Percentiles rank a stretch among this genome's conserved stretches.
Evolutionary conservation across 176 grass and related monocot genomes (phyloP).

Genomic region (Musa acuminata): DNA sequence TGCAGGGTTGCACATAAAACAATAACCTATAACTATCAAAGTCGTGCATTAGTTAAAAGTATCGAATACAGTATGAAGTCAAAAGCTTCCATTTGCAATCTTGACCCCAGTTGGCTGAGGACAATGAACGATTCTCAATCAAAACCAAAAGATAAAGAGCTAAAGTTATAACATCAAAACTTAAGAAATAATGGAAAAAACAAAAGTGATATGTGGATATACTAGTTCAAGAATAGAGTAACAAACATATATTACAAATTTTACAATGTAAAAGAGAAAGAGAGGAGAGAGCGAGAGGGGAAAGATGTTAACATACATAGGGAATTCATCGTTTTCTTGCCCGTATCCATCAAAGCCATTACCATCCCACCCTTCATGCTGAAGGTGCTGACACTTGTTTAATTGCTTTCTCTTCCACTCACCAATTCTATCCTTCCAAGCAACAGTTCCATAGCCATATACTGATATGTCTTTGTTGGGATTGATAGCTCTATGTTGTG

Average conservation of each 20-base stretch:
- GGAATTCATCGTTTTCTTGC: conserved; percentile 30
- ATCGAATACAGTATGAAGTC: background rate
- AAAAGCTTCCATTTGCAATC: background rate
- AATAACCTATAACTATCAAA: background rate
- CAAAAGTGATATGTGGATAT: background rate
- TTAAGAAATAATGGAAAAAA: background rate
- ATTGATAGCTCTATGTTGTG: conserved; percentile 31
- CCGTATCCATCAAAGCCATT: conserved; percentile 14
- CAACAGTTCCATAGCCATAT: conserved; percentile 47
- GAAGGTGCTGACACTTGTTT: conserved; percentile 9
- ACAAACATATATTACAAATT: background rate
- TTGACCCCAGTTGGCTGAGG: background rate
- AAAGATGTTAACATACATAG: conserved; percentile 22
- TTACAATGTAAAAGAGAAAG: background rate
- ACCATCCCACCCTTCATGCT: conserved; percentile 2
- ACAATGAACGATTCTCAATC: background rate
- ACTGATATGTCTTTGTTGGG: conserved; percentile 39
- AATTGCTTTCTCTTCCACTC: conserved; percentile 34
- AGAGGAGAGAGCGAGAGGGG: background rate
- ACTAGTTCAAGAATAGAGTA: background rate
- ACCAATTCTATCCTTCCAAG: conserved; percentile 38
- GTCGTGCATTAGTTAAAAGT: background rate
- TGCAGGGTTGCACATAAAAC: background rate
- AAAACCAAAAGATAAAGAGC: background rate
- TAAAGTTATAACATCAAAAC: background rate